phyloP scores from a whole-genome alignment of 2,329 filamentous ascomycete species.

The Verticillium nubilum region DNA sequence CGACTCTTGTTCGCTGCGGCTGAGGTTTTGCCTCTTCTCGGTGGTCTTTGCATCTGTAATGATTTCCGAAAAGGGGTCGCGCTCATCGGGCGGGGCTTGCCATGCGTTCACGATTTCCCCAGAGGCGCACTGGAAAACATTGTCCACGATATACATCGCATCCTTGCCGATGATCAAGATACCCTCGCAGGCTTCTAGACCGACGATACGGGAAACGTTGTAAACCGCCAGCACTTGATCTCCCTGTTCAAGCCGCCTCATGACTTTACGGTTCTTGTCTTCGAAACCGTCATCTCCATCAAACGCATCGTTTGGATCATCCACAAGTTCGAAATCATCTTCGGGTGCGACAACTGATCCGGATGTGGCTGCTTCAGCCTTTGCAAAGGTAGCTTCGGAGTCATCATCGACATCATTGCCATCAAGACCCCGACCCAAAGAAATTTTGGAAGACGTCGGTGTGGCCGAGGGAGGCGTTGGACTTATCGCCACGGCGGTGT shows the following conservation, averaged over 20 bases:
- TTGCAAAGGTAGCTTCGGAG: slow-evolving; percentile 15
- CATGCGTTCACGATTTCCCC: slow-evolving; percentile 96
- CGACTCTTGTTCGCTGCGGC: slow-evolving; percentile 67
- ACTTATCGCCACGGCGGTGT: slow-evolving; percentile 10
- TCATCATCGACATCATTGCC: slow-evolving; percentile 4
- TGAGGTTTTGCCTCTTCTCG: slow-evolving; percentile 56
- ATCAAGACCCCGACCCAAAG: background rate
- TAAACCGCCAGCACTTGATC: slow-evolving; percentile 91
- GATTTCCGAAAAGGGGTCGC: slow-evolving; percentile 92
- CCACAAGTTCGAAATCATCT: slow-evolving; percentile 93
- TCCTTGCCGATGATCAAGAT: slow-evolving; percentile 90
- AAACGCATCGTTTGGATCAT: slow-evolving; percentile 81
- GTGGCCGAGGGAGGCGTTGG: slow-evolving; percentile 16
- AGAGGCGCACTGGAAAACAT: slow-evolving; percentile 90
- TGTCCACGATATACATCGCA: slow-evolving; percentile 89
- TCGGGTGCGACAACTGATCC: slow-evolving; percentile 46
- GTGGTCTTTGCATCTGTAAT: slow-evolving; percentile 65
- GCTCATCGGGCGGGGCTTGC: slow-evolving; percentile 87
- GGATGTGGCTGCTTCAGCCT: slow-evolving; percentile 19
- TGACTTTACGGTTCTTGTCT: slow-evolving; percentile 97
- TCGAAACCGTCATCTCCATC: slow-evolving; percentile 76
- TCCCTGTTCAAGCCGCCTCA: slow-evolving; percentile 84
- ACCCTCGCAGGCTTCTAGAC: slow-evolving; percentile 88
- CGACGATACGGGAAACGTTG: slow-evolving; percentile 91
- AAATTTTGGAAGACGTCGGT: slow-evolving; percentile 8